Evolutionary conservation across 805 yeast genomes (phyloP), one percentile per base, ranked within the genome.

Genomic region (Kodamaea neixiangensis): DNA sequence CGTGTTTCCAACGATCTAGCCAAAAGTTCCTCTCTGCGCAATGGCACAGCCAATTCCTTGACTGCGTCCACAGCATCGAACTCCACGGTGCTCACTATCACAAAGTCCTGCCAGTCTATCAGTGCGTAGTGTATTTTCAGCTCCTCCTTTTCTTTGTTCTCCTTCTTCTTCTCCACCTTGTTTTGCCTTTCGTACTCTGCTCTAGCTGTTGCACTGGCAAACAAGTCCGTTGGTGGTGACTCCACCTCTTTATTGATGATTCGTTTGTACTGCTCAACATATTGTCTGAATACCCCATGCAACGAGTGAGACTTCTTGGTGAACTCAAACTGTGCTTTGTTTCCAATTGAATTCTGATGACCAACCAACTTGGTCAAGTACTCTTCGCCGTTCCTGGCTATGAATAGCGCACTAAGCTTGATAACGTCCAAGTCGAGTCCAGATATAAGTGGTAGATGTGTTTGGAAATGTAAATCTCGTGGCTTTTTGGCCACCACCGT

Each of bases 31-130:
- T 81, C 76, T 43, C 85, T 69, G 3, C 76, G 71, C 46, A 86
- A 62, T 0, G 96, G 89, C 7, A 62, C 58, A 0, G 80, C 75
- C 46, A 85, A 68, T 46, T 82, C 86, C 3, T 81, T 76, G 9
- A 77, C 80, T 52, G 77, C 74, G 63, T 85, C 91, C 5, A 80
- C 66, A 1, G 81, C 83, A 13, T 81, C 80, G 56, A 90, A 86
- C 45, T 77, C 82, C 11, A 91, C 74, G 1, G 85, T 82, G 46
- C 84, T 89, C 6, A 89, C 86, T 14, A 89, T 74, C 1, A 77
- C 74, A 62, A 92, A 93, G 54, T 87, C 89, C 50, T 85, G 84
- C 99, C 99, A 93, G 67, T 92, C 91, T 18, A 90, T 84, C 7
- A 87, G 79, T 0, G 92, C 89, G 67, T 78, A 89, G 39, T 79